Base-by-base conservation (phyloP, 139 green algal genomes). In the Chlorella sp. region DNA sequence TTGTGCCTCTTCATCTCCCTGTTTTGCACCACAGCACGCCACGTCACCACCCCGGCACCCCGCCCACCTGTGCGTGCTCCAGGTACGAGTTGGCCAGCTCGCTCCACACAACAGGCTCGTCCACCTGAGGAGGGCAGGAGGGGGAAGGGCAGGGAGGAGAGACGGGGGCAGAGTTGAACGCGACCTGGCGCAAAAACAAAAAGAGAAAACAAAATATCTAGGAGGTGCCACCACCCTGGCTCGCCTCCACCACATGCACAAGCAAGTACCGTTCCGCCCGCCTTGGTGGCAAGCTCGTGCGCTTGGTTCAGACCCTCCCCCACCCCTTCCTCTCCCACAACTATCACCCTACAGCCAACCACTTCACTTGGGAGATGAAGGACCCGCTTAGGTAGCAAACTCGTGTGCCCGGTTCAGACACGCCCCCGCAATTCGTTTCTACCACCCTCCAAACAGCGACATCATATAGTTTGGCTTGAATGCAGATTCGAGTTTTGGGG, bases 71-170 rank as follows among this genome's bases (percentile, higher is more conserved):
- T 15, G 81, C 85, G n/a, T 91, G 80, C 24, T 93, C 95, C 48
- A 99, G 95, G 96, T 99, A 97, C 0, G 97, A 95, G 88, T 98
- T 96, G 24, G 89, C 98, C 77, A 99, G 94, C 92, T 99, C 97
- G 37, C 87, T 95, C 98, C 98, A 99, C 61, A 99, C 97, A 2
- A 93, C 91, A 37, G 96, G 88, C 94, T 98, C 97, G 84, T 99
- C 96, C 78, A 96, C 90, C 90, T 94, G 83, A 26, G 53, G 22
- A 5, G 18, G 73, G 2, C 28, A 24, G 37, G 78, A 37, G 1
- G 39, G 37, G 37, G 7, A 19, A 83, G 12, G 40, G 40, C 71
- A 7, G 71, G 2, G 71, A 18, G 71, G 21, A 40, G 4, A 39
- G n/a, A 26, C 28, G 3, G 71, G 71, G 40, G 26, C 28, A 39